Evolutionary conservation across 2,329 filamentous ascomycete genomes (phyloP).

Genomic region (Verticillium nubilum): DNA sequence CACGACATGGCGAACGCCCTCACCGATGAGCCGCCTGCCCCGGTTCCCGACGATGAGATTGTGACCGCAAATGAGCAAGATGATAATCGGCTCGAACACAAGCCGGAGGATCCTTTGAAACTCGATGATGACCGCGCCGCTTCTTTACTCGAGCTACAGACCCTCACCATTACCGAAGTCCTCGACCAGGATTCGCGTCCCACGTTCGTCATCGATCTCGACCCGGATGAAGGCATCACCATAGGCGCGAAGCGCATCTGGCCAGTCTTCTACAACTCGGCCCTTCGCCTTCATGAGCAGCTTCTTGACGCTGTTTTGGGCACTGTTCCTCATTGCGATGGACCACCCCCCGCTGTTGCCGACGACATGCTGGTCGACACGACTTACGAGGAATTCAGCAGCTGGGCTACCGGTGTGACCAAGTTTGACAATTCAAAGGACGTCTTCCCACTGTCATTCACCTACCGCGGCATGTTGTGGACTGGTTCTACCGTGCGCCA

Average conservation of each 20-base stretch:
- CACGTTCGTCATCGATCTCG: constrained; percentile 30
- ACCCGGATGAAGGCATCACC: constrained; percentile 22
- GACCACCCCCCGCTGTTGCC: not conserved
- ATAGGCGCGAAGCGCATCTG: constrained; percentile 15
- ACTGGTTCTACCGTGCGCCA: constrained; percentile 31
- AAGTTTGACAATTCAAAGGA: constrained; percentile 37
- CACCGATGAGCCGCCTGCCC: not conserved
- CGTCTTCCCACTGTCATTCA: constrained; percentile 34
- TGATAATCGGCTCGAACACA: not conserved
- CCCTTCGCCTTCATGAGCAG: constrained; percentile 25
- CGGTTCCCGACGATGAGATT: not conserved
- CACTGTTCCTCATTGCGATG: constrained; percentile 5
- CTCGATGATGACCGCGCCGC: not conserved
- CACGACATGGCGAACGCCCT: not conserved
- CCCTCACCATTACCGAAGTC: constrained; percentile 20
- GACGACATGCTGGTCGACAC: not conserved
- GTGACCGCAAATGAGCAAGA: not conserved
- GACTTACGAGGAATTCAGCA: constrained; percentile 28
- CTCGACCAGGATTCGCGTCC: constrained; percentile 30
- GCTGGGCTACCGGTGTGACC: constrained; percentile 34
- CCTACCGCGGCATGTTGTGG: constrained; percentile 28
- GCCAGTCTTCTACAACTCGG: constrained; percentile 29
- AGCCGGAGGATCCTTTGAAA: constrained; percentile 49
- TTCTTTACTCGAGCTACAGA: constrained; percentile 14
- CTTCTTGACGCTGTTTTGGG: constrained; percentile 21